Base-by-base conservation (phyloP, 2,329 filamentous ascomycete species). In the Trichocomaceae sp. region DNA sequence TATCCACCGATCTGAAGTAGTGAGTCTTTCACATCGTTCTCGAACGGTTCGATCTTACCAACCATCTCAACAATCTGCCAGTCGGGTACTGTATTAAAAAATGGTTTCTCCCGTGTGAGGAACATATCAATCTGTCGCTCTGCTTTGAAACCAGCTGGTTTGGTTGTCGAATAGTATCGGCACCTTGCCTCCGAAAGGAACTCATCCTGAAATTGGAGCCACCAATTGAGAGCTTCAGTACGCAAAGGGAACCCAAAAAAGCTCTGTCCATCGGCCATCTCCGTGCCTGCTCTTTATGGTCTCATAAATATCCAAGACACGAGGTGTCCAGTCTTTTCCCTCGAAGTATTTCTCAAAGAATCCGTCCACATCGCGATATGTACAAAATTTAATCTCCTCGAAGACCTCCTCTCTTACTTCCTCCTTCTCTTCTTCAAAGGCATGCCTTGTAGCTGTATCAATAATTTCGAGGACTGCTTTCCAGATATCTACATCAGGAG, bases 41-140 rank as follows among this genome's bases (percentile, higher is more conserved):
- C 79, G 12, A 71, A 79, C 57, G 59, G 52, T 13, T 56, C 57
- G 26, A 57, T 50, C 47, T 61, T 56, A 9, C 57, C 51, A 35
- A 58, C 31, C 19, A 55, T 54, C 19, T n/a, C 23, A 41, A 56
- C 55, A 51, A 58, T 35, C 19, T 22, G 29, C 54, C 54, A 58
- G 33, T 57, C 39, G 29, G 41, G 44, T 41, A n/a, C 33, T 31
- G 23, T 20, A 56, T 56, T n/a, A 12, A 22, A 41, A 20, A 26
- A 37, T 13, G 20, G 55, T n/a, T 13, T n/a, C 12, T 37, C n/a
- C 3, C 13, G 33, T n/a, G 3, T 37, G 15, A 37, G 33, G n/a
- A 37, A n/a, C 2, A 37, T 2, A n/a, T n/a, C 13, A 15, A n/a
- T n/a, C 6, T 37, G 54, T 20, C 41, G 54, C 26, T 15, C 2